A percentile compares a stretch with the other conserved stretches of the same genome.
Evolutionary conservation across 208 protist species (phyloP).

Genomic region (Porcisia deanei): DNA sequence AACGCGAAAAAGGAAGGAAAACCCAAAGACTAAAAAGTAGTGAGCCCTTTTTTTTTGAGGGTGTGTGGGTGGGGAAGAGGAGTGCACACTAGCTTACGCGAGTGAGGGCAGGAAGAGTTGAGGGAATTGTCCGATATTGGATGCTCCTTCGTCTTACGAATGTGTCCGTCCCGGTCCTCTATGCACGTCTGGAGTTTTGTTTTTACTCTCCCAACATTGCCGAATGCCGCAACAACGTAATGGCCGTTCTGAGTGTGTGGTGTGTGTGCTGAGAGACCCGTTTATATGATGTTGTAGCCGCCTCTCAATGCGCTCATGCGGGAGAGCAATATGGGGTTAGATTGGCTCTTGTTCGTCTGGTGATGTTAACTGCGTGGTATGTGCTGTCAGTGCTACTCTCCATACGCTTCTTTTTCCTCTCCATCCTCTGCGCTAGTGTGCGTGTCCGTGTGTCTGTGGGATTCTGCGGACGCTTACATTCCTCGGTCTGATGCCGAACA

Average conservation of each 20-base stretch:
- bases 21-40: background rate
- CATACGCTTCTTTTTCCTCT: background rate
- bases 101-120: background rate
- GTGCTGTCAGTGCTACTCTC: background rate
- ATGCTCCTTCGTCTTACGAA: background rate
- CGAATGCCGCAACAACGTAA: background rate
- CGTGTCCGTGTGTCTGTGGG: background rate
- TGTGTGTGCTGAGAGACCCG: background rate
- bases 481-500: background rate
- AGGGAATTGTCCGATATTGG: background rate
- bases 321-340: background rate
- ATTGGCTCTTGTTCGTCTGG: background rate
- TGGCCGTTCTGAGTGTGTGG: background rate
- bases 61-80: too few relatives aligned
- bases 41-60: background rate
- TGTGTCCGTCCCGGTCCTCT: background rate
- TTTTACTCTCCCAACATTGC: background rate
- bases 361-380: background rate
- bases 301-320: background rate
- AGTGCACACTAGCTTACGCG: background rate
- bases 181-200: background rate
- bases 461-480: background rate
- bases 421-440: background rate
- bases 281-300: background rate
- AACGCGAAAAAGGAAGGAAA: background rate